Evolutionary conservation across 2,329 filamentous ascomycete species (phyloP).

Genomic region (Penicillium sp.): DNA sequence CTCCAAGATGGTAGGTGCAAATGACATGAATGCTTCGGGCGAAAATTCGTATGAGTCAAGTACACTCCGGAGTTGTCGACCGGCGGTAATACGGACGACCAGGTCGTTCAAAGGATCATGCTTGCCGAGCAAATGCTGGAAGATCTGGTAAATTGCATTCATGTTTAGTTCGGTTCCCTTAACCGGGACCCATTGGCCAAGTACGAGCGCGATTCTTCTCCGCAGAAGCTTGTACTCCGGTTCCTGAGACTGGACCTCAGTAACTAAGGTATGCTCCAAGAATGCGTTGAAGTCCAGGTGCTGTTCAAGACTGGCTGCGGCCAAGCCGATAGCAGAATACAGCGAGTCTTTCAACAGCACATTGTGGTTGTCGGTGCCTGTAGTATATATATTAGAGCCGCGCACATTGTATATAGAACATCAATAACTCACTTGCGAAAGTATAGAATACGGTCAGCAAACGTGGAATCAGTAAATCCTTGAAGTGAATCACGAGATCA

Average conservation of each 20-base stretch:
- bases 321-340: constrained; percentile 86
- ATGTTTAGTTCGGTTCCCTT: constrained; percentile 67
- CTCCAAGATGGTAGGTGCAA: constrained; percentile 68
- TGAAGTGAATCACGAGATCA: constrained; percentile 86
- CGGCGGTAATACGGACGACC: constrained; percentile 88
- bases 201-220: constrained; percentile 80
- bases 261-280: constrained; percentile 69
- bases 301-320: constrained; percentile 71
- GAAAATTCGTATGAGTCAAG: constrained; percentile 83
- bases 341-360: constrained; percentile 88
- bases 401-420: neutral
- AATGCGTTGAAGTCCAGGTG: constrained; percentile 82
- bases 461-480: constrained; percentile 73
- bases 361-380: constrained; percentile 60
- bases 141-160: constrained; percentile 80
- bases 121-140: constrained; percentile 77
- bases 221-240: constrained; percentile 77
- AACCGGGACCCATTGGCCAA: constrained; percentile 85
- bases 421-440: constrained; percentile 59
- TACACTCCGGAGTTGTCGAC: constrained; percentile 75
- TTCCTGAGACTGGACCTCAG: constrained; percentile 70
- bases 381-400: constrained; percentile 15
- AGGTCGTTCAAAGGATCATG: constrained; percentile 79
- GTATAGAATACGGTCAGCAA: constrained; percentile 79
- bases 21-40: constrained; percentile 70